A percentile compares a stretch with the other conserved stretches of the same genome.
Conservation (phyloP, 306 rosid species). For the Glycine latifolia region DNA sequence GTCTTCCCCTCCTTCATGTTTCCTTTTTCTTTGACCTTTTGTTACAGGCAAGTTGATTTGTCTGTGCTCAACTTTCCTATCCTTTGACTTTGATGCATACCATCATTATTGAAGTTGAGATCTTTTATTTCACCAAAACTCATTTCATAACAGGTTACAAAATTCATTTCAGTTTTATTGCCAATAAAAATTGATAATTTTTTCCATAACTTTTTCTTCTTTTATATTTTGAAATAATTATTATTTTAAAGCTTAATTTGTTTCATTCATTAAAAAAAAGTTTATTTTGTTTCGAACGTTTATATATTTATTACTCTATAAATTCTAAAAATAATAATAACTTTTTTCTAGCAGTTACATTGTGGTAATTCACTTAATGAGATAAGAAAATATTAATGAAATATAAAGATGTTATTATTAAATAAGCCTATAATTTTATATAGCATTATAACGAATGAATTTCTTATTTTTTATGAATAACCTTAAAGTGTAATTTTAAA, state of each 20-base stretch:
- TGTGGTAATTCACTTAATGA: neutral
- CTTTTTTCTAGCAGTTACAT: neutral
- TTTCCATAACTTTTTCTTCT: neutral
- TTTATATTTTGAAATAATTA: neutral
- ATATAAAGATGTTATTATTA: too few relatives aligned
- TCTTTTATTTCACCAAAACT: neutral
- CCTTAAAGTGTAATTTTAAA: too few relatives aligned
- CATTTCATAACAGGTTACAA: neutral
- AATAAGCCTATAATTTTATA: too few relatives aligned
- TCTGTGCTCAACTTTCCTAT: neutral
- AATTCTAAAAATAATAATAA: too few relatives aligned
- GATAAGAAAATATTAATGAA: neutral
- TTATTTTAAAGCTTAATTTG: neutral
- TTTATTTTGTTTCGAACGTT: too few relatives aligned
- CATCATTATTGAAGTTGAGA: neutral
- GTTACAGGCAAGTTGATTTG: neutral
- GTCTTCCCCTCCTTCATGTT: neutral
- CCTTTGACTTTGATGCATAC: neutral
- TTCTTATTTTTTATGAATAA: too few relatives aligned
- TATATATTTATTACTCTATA: too few relatives aligned
- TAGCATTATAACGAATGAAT: too few relatives aligned
- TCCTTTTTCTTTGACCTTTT: neutral
- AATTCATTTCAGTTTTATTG: neutral
- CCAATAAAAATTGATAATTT: neutral
- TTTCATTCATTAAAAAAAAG: neutral